Conservation (phyloP, 208 protist species). For the Leishmania martiniquensis region DNA sequence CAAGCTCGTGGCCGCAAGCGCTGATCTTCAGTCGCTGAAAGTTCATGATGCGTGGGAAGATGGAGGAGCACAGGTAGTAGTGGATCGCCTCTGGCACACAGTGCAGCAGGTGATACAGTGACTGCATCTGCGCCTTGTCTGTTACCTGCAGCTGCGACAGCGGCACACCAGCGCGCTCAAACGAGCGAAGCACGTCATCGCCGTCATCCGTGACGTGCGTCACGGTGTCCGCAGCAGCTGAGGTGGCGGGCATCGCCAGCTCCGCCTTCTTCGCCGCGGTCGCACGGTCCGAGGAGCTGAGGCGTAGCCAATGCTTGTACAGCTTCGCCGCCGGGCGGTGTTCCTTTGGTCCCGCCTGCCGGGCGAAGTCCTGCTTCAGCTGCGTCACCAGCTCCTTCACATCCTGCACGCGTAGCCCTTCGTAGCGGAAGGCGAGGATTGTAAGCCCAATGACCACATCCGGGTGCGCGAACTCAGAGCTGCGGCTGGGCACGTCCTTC, state of each 20-base stretch:
- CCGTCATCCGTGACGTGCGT: not conserved
- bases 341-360: constrained; percentile 86
- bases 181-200: constrained; percentile 27
- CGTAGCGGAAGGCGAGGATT: constrained; percentile 92
- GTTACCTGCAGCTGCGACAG: constrained; percentile 88
- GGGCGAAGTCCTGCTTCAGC: constrained; percentile 86
- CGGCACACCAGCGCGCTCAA: constrained; percentile 65
- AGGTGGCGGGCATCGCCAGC: not conserved
- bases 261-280: constrained; percentile 19
- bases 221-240: not conserved
- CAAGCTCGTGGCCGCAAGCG: constrained; percentile 95
- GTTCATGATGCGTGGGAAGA: constrained; percentile 90
- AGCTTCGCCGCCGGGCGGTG: constrained; percentile 83
- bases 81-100: constrained; percentile 81
- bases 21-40: constrained; percentile 94
- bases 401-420: constrained; percentile 88
- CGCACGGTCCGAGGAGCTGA: constrained; percentile 39
- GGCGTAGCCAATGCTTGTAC: constrained; percentile 83
- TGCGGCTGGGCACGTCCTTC: constrained; percentile 95
- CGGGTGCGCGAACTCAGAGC: constrained; percentile 95
- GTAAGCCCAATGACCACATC: constrained; percentile 95
- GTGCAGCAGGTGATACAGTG: constrained; percentile 63
- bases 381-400: constrained; percentile 76
- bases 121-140: constrained; percentile 64
- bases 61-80: constrained; percentile 88